These are phyloP conservation scores for Thraustochytrium sp. DNA, from an alignment of 352 stramenopile species.

Conservation along the genomic window DNA sequence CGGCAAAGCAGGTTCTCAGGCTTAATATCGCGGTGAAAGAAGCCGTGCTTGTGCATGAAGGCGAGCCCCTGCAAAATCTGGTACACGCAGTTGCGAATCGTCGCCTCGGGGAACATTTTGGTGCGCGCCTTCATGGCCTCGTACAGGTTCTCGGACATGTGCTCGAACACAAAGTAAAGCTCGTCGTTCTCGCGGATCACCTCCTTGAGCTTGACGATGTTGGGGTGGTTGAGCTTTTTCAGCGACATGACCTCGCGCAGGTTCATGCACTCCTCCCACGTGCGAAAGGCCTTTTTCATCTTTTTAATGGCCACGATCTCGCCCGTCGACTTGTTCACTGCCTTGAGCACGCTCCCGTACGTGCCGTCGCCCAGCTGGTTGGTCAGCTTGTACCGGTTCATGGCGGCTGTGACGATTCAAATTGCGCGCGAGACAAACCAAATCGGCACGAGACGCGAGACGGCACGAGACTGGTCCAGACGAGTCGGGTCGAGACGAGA, in stretches of 20 bases:
- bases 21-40: conserved; percentile 98
- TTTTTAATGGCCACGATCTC: conserved; percentile 92
- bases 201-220: conserved; percentile 97
- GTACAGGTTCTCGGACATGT: conserved; percentile 93
- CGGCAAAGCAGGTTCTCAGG: conserved; percentile 95
- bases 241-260: conserved; percentile 90
- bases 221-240: conserved; percentile 90
- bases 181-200: conserved; percentile 94
- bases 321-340: conserved; percentile 81
- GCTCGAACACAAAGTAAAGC: conserved; percentile 98
- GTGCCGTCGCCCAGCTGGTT: conserved; percentile 90
- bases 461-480: no score
- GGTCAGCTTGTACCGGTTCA: conserved; percentile 66
- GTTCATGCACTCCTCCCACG: conserved; percentile 89
- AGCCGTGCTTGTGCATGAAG: conserved; percentile 97
- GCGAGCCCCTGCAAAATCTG: conserved; percentile 93
- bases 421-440: no score
- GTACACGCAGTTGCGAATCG: conserved; percentile 93
- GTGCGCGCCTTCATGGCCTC: conserved; percentile 89
- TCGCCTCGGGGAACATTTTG: conserved; percentile 65
- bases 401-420: neutral
- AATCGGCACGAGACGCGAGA: no score
- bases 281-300: conserved; percentile 96
- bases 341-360: conserved; percentile 89
- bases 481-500: no score